Base-by-base conservation (phyloP, 2,329 filamentous ascomycete species). In the Penicillium sp. region DNA sequence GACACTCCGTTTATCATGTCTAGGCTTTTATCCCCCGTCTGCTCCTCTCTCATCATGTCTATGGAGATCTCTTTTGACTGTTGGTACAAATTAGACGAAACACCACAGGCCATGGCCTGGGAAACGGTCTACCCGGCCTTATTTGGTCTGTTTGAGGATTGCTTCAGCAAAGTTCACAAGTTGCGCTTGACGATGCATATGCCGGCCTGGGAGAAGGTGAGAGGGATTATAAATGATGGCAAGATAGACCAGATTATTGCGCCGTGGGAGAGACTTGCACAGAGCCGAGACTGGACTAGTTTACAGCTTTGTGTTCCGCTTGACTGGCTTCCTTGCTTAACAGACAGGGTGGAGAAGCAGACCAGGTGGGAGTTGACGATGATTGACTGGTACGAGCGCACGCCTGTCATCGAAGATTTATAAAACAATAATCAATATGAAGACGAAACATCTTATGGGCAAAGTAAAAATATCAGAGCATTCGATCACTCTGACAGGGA, bases 261-360 rank as follows among this genome's bases (percentile, higher is more conserved):
- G 11, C 44, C 33, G 1, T 44, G 25, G 54, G 54, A 53, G 14
- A 35, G 37, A 49, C 38, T 56, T 33, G 49, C 48, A 7, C 35
- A 16, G 26, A 44, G 36, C 36, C 36, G 53, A 41, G 14, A 37
- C 7, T 56, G 53, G 48, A 52, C 35, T 25, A 14, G 35, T 19
- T 43, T 56, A 38, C 19, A 56, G 43, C 31, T 56, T 26, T 56
- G 48, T 26, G 53, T 52, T 22, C 48, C 53, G 28, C 44, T 12
- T 30, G 53, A 56, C 25, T 56, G 48, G 53, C 14, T 44, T n/a
- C n/a, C 31, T 31, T 28, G 37, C 22, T 36, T 56, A n/a, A 17
- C 11, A 33, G 37, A 22, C 17, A 43, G 17, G 31, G 35, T 22
- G 25, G 48, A 47, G 30, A 38, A 44, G 10, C 42, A 44, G 43